Base-by-base conservation (phyloP, 176 grass and related monocot species). In the Eleusine coracana region DNA sequence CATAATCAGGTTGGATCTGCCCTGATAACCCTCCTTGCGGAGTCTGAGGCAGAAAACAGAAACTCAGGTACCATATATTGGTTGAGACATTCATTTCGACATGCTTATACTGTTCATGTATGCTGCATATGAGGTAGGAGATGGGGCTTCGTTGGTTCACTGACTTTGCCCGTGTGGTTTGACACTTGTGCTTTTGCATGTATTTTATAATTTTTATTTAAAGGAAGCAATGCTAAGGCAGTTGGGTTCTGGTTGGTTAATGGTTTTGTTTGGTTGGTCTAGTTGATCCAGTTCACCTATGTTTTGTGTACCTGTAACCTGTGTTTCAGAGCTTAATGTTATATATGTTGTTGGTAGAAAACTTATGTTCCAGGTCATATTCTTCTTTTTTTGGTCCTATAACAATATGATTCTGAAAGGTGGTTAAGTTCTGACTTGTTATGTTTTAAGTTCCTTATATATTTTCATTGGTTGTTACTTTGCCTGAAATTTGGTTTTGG, bases 1-100 rank as follows among this genome's bases (percentile, higher is more conserved):
- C 60, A 21, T 75, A 70, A 76, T 69, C 86, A 88, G 86, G 80
- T 89, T 78, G 66, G 41, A 39, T 88, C 48, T 91, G 82, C 68
- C 73, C 50, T 58, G 8, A 25, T 87, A 44, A 69, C 52, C 45
- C 16, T 91, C 46, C 18, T 78, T 72, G 39, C 50, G 70, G 50
- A 52, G 83, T 54, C 80, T 1, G 12, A 39, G 68, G 20, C 10
- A 70, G 88, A 90, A 83, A 71, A 28, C 0, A 55, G 56, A 87
- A 86, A 68, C 78, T 74, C 69, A 69, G 84, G 88, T 90, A 87
- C 21, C 12, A 51, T 60, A 62, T 70, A 31, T 41, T 41, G 38
- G 41, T 82, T 10, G 59, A 60, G 50, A 81, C 60, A 60, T 73
- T 36, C 9, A 28, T 89, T 23, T 44, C 48, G 38, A 16, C 20